Evolutionary conservation across 371 early-diverging fungal species (phyloP).

Genomic region (Mortierella sp.): DNA sequence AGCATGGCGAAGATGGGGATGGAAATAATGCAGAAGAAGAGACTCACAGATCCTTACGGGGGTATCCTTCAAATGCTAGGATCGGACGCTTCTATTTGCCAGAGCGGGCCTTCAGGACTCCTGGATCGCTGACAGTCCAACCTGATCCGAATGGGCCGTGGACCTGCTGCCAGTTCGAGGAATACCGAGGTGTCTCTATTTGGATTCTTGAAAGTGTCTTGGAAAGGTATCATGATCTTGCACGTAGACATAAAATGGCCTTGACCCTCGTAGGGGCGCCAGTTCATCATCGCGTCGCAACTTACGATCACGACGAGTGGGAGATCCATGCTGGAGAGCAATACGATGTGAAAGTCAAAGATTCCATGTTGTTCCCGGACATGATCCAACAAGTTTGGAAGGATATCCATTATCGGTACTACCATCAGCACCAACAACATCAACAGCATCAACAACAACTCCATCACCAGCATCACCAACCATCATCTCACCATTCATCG

Average conservation of each 20-base stretch:
- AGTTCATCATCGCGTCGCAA: slow-evolving; percentile 7
- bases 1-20: neutral
- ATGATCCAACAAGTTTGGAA: slow-evolving; percentile 44
- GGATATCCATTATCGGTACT: slow-evolving; percentile 33
- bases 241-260: slow-evolving; percentile 39
- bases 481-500: neutral
- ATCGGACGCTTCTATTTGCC: slow-evolving; percentile 51
- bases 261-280: slow-evolving; percentile 28
- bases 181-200: slow-evolving; percentile 34
- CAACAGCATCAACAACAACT: slow-evolving; percentile 28
- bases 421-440: slow-evolving; percentile 15
- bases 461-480: slow-evolving; percentile 13
- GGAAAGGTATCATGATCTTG: slow-evolving; percentile 30
- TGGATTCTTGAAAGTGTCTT: slow-evolving; percentile 38
- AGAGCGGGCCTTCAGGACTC: slow-evolving; percentile 26
- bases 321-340: slow-evolving; percentile 22
- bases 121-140: slow-evolving; percentile 14
- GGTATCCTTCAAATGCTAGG: slow-evolving; percentile 36
- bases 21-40: slow-evolving; percentile 2
- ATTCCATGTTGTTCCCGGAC: slow-evolving; percentile 24
- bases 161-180: slow-evolving; percentile 39
- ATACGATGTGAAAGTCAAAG: slow-evolving; percentile 26
- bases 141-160: slow-evolving; percentile 25
- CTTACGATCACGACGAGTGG: slow-evolving; percentile 16
- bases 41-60: slow-evolving; percentile 7